These are phyloP conservation scores for Apophysomyces trapeziformis DNA, from an alignment of 371 early-diverging fungal species.

Conservation along the genomic window DNA sequence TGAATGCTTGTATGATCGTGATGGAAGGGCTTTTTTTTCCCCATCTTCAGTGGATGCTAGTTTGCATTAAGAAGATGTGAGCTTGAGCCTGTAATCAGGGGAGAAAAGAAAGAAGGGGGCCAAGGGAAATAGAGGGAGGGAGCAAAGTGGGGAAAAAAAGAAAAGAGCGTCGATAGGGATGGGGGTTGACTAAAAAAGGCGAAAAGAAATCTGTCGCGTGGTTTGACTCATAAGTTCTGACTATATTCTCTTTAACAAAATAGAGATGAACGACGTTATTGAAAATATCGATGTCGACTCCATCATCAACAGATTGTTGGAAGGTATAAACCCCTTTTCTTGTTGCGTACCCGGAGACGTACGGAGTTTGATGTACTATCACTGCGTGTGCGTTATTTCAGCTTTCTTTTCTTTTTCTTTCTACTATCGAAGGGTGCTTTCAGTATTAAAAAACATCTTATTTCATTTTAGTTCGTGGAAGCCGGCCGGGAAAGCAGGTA, in stretches of 20 bases:
- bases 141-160: background rate
- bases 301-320: constrained; percentile 30
- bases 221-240: background rate
- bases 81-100: background rate
- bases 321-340: constrained; percentile 25
- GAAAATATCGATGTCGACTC: constrained; percentile 27
- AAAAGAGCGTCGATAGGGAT: background rate
- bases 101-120: background rate
- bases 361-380: constrained; percentile 10
- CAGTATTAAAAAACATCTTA: constrained; percentile 5
- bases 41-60: background rate
- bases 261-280: constrained; percentile 16
- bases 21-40: background rate
- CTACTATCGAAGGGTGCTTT: background rate
- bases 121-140: background rate
- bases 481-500: constrained; percentile 90
- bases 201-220: background rate
- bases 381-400: background rate
- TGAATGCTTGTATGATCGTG: background rate
- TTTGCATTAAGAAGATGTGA: background rate
- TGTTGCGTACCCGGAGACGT: constrained; percentile 7
- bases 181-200: background rate
- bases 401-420: background rate
- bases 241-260: background rate
- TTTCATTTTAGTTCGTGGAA: constrained; percentile 78